Evolutionary conservation across 164 flowering plant species (phyloP), one percentile per base, ranked within the genome.

Genomic region (Santalum album): DNA sequence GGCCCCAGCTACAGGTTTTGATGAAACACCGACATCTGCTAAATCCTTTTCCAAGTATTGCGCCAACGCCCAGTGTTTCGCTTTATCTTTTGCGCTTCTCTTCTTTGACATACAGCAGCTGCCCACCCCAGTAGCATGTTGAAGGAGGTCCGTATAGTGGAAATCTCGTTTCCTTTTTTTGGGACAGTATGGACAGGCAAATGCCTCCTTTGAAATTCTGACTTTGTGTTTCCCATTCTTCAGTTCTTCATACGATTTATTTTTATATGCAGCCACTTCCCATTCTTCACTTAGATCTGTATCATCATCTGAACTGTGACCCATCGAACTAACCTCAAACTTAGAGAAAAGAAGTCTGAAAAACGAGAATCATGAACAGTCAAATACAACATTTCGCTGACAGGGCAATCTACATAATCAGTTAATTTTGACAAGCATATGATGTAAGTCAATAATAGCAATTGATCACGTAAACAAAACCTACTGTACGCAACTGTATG

Each of bases 91-190:
- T 6, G 58, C 55, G n/a, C 66, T 78, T 63, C 86, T 75, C 72
- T 78, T 86, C 2, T 72, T 46, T 9, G 95, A 79, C 45, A 7
- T 55, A 42, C 86, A 75, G 15, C 63, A 74, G 23, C 6, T 29
- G 19, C 86, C 89, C 58, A 87, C 76, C 7, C 80, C 87, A 63
- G 77, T 58, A 20, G 99, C 92, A 72, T 89, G 99, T 61, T 89
- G 95, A 34, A 87, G 68, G 48, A 92, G 73, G 1, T 92, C 97
- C 58, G 75, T 83, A 49, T 78, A 75, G 0, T 23, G 59, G 47
- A 61, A 87, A 48, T 76, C 80, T 26, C 63, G 62, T 61, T 80
- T 85, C 54, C 61, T 82, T 66, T 83, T 90, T 51, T 77, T 80
- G 18, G 73, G 68, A 55, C 99, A 92, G 63, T 63, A 92, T 1